These are phyloP conservation scores for Aspergillus flavus DNA, from an alignment of 2,329 filamentous ascomycete species.

Conservation along the genomic window DNA sequence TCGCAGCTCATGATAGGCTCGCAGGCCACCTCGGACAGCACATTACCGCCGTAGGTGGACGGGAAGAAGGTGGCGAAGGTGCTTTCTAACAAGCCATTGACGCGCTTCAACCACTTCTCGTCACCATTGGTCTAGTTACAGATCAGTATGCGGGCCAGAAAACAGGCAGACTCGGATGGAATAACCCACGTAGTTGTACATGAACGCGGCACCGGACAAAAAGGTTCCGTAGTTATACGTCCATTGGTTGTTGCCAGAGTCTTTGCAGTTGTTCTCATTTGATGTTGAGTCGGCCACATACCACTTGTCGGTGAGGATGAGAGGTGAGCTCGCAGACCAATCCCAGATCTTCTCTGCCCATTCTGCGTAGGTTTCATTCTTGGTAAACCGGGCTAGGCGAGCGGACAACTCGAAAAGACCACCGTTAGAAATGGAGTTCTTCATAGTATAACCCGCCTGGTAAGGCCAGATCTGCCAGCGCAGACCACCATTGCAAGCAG, in stretches of 20 bases:
- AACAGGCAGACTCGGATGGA: conserved; percentile 13
- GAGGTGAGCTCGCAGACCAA: conserved; percentile 46
- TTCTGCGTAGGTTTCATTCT: conserved; percentile 71
- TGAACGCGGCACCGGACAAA: conserved; percentile 53
- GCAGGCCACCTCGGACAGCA: conserved; percentile 68
- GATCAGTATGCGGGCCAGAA: not conserved
- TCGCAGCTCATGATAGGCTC: conserved; percentile 64
- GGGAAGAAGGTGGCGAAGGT: conserved; percentile 53
- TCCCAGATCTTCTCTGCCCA: conserved; percentile 65
- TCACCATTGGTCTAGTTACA: conserved; percentile 33
- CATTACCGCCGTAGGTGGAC: conserved; percentile 46
- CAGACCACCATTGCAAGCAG: conserved; percentile 9
- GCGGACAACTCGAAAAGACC: conserved; percentile 59
- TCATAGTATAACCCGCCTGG: conserved; percentile 65
- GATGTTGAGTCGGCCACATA: conserved; percentile 13
- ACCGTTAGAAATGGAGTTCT: conserved; percentile 57
- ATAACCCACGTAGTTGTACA: conserved; percentile 51
- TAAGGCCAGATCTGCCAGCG: conserved; percentile 66
- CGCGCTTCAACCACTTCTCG: conserved; percentile 56
- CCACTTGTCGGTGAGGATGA: conserved; percentile 42
- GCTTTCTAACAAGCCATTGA: conserved; percentile 59
- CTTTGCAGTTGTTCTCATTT: conserved; percentile 47
- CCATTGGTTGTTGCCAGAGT: conserved; percentile 55
- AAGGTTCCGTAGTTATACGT: conserved; percentile 58
- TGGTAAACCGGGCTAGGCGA: conserved; percentile 72